phyloP scores from a whole-genome alignment of 1,284 basidiomycete genomes.

The Leccinum solheimii region DNA sequence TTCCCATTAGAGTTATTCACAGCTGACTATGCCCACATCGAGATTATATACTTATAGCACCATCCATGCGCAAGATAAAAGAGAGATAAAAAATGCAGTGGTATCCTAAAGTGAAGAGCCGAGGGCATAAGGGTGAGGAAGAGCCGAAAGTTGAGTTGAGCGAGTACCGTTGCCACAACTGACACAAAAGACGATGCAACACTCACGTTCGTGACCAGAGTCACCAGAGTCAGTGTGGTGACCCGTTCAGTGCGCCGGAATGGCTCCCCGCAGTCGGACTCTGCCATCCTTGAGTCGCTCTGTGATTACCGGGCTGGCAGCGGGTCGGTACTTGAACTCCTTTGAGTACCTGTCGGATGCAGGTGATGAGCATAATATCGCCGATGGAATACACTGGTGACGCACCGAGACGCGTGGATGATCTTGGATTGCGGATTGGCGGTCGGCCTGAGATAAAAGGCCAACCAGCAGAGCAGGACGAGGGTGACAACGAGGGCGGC shows the following conservation, averaged over 20 bases:
- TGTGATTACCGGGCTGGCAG: constrained; percentile 55
- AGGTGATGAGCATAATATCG: background rate
- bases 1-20: background rate
- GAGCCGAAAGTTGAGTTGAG: background rate
- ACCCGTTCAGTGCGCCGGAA: constrained; percentile 22
- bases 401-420: constrained; percentile 39
- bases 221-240: background rate
- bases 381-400: background rate
- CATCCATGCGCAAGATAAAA: background rate
- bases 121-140: background rate
- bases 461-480: constrained; percentile 44
- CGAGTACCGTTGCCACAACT: background rate
- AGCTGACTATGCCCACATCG: background rate
- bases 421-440: constrained; percentile 32
- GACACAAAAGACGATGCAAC: background rate
- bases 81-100: background rate
- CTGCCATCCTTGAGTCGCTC: constrained; percentile 49
- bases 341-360: constrained; percentile 47
- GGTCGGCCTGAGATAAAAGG: constrained; percentile 35
- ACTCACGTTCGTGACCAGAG: background rate
- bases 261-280: constrained; percentile 45
- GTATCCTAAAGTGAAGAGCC: background rate
- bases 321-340: constrained; percentile 52
- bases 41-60: background rate
- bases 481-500: constrained; percentile 42